Evolutionary conservation across 345 rosid genomes (phyloP).

Genomic region (Eucalyptus guilfoylei): DNA sequence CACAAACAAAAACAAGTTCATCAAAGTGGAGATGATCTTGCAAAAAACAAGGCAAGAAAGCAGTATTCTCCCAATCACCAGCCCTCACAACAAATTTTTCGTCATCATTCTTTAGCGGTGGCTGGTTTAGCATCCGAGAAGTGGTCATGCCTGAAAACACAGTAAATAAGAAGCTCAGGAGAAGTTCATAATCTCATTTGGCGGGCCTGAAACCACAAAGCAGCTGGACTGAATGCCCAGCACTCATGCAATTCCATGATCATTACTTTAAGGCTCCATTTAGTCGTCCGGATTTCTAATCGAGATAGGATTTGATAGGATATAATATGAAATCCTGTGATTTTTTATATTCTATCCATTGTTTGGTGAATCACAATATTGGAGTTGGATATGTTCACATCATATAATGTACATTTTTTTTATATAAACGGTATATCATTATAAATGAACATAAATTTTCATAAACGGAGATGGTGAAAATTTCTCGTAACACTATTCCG

Average conservation of each 20-base stretch:
- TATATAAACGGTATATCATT: no score
- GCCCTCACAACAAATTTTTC: background rate
- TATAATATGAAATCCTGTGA: no score
- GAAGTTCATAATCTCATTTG: background rate
- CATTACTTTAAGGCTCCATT: background rate
- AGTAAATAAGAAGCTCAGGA: background rate
- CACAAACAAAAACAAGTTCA: background rate
- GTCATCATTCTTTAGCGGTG: slow-evolving; percentile 36
- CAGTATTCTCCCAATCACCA: background rate
- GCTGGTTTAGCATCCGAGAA: slow-evolving; percentile 24
- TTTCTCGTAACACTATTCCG: no score
- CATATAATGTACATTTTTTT: no score
- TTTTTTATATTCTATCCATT: no score
- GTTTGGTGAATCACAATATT: no score
- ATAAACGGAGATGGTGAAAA: no score
- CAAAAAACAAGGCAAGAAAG: background rate
- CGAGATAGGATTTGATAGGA: no score
- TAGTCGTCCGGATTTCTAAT: no score
- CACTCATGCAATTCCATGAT: background rate
- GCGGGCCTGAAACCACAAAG: background rate
- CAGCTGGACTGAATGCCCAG: background rate
- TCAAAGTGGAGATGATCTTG: background rate
- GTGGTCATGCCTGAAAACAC: slow-evolving; percentile 52
- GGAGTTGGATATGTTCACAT: no score
- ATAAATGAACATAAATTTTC: no score